Conservation (phyloP, 148 eudicot species). For the Oxyria digyna region DNA sequence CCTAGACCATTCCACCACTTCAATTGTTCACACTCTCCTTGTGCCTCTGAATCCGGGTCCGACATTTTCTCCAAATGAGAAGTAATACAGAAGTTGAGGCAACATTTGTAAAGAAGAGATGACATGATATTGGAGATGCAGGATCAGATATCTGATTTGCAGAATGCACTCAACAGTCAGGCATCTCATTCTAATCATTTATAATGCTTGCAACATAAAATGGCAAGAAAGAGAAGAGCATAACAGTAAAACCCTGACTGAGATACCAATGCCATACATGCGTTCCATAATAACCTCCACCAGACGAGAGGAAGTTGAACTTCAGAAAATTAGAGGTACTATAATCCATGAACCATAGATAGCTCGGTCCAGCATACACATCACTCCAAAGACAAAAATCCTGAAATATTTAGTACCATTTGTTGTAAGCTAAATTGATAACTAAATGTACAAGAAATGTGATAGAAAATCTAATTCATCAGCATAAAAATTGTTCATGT, state of each 20-base stretch:
- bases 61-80: slow-evolving; percentile 88
- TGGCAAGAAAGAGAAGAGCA: slow-evolving; percentile 82
- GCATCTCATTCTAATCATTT: slow-evolving; percentile 45
- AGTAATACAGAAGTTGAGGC: slow-evolving; percentile 87
- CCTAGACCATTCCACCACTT: slow-evolving; percentile 74
- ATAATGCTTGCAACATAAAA: slow-evolving; percentile 57
- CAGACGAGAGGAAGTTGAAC: slow-evolving; percentile 93
- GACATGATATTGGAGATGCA: slow-evolving; percentile 95
- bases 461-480: not conserved
- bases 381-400: slow-evolving; percentile 44
- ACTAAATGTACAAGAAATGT: not conserved
- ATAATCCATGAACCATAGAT: slow-evolving; percentile 86
- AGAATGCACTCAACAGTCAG: slow-evolving; percentile 48
- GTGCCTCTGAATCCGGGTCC: slow-evolving; percentile 87
- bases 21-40: slow-evolving; percentile 78
- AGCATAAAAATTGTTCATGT: not conserved
- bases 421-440: not conserved
- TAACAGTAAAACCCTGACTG: slow-evolving; percentile 80
- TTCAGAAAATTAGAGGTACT: slow-evolving; percentile 88
- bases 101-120: slow-evolving; percentile 84
- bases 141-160: slow-evolving; percentile 79
- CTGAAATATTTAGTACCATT: slow-evolving; percentile 32
- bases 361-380: slow-evolving; percentile 55
- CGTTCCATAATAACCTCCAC: slow-evolving; percentile 99
- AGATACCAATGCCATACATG: slow-evolving; percentile 97